Conservation (phyloP, 2,329 filamentous ascomycete species). For the Fusarium circinatum region DNA sequence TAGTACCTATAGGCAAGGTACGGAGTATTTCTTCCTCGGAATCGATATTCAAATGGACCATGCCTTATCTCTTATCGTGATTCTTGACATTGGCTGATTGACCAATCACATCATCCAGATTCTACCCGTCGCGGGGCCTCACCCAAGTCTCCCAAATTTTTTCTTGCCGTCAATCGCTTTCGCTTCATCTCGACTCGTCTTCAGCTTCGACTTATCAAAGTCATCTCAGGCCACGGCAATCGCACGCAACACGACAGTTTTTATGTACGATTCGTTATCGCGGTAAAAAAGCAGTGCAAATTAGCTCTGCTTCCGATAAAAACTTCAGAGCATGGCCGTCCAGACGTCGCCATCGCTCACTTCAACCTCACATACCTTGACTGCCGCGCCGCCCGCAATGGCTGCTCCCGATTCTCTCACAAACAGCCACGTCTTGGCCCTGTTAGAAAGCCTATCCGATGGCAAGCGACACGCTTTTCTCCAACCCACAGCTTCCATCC, state of each 20-base stretch:
- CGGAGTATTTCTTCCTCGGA: not conserved
- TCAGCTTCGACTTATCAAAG: slow-evolving; percentile 28
- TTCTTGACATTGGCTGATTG: slow-evolving; percentile 19
- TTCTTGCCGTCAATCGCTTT: slow-evolving; percentile 30
- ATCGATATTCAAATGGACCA: not conserved
- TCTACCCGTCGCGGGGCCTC: slow-evolving; percentile 35
- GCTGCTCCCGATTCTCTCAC: slow-evolving; percentile 50
- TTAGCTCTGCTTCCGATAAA: slow-evolving; percentile 21
- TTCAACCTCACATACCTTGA: slow-evolving; percentile 72
- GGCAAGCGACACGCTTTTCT: slow-evolving; percentile 78
- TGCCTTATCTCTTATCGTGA: slow-evolving; percentile 34
- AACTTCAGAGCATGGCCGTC: slow-evolving; percentile 48
- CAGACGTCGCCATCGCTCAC: slow-evolving; percentile 68
- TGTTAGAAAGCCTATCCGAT: slow-evolving; percentile 67
- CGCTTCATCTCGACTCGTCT: slow-evolving; percentile 15
- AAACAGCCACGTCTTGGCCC: slow-evolving; percentile 55
- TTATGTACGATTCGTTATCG: not conserved
- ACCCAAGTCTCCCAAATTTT: slow-evolving; percentile 41
- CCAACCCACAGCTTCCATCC: slow-evolving; percentile 74
- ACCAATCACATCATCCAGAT: slow-evolving; percentile 26
- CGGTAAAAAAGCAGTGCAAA: slow-evolving; percentile 17
- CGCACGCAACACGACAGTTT: not conserved
- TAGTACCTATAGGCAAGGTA: not conserved
- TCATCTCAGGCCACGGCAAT: slow-evolving; percentile 8
- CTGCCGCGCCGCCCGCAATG: slow-evolving; percentile 59